Base-by-base conservation (phyloP, 352 stramenopile species). In the Phytophthora pistaciae region DNA sequence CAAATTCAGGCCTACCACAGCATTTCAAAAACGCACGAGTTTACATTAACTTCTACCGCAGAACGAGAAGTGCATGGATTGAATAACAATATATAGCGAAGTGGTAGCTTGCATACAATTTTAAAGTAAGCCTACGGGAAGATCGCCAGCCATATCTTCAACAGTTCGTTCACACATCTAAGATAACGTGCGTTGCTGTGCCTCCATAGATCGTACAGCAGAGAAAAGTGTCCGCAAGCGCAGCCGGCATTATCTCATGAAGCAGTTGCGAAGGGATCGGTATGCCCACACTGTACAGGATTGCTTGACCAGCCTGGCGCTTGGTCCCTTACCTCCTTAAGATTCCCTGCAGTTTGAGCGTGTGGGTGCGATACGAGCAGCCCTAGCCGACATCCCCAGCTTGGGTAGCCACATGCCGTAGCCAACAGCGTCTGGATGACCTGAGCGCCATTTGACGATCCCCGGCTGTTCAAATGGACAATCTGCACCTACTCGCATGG, bases 391-490 rank as follows among this genome's bases (percentile, higher is more conserved):
- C 11, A 29, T 21, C 7, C 48, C 46, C 38, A 25, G 21, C 3
- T 44, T 53, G 31, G 18, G 60, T 18, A 33, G 14, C 11, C 11
- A 18, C 49, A 29, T 56, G n/a, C 11, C 11, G 23, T 33, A 56
- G 23, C 14, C 42, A 38, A 20, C n/a, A 38, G 62, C 52, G 50
- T 68, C 61, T 62, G 53, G 52, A 68, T 68, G 40, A 57, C 40
- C 61, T 67, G 60, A 60, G 50, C 18, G 23, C 3, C 44, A 8
- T 29, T 48, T 27, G 2, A 20, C 18, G 11, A 48, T 20, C 25
- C 3, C 33, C 49, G 9, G 59, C 46, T 66, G 60, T 42, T 54
- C 25, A 27, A 53, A 6, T 25, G 44, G 46, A 23, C n/a, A 23
- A 48, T 16, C 46, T 53, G 20, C 46, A n/a, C 20, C 46, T 53